Conservation (phyloP, 805 yeast genomes). For the Wickerhamiella spandovensis region DNA sequence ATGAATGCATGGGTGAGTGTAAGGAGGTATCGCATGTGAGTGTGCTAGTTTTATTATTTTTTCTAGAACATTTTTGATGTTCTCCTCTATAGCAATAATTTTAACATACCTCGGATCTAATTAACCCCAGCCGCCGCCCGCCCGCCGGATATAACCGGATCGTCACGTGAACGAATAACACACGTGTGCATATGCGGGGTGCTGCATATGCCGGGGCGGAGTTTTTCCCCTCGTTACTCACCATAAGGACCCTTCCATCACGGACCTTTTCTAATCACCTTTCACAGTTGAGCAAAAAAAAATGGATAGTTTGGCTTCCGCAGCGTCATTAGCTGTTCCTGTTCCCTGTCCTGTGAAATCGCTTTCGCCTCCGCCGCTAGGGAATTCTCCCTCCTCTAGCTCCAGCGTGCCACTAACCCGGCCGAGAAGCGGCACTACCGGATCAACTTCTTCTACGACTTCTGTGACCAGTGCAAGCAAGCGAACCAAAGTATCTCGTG, state of each 20-base stretch:
- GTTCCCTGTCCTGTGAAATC: neutral
- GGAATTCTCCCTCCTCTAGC: neutral
- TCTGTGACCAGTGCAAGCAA: slow-evolving; percentile 2
- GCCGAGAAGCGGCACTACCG: neutral
- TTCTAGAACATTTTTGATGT: too few relatives aligned
- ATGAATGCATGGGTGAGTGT: too few relatives aligned
- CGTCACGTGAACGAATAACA: neutral
- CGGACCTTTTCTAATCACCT: neutral
- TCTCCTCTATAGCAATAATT: too few relatives aligned
- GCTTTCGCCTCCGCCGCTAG: neutral
- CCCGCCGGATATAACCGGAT: slow-evolving; percentile 1
- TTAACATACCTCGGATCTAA: neutral
- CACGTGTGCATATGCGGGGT: neutral
- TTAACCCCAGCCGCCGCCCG: neutral
- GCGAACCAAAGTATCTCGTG: slow-evolving; percentile 19
- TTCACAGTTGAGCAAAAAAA: neutral
- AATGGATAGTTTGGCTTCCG: neutral
- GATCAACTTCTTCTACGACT: neutral
- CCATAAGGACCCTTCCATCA: neutral
- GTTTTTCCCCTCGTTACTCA: neutral
- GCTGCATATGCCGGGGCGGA: neutral
- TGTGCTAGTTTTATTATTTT: too few relatives aligned
- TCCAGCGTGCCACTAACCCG: neutral
- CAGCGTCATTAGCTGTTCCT: neutral
- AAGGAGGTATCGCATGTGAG: too few relatives aligned